Base-by-base conservation (phyloP, 768 basidiomycete species). In the Phlebiopsis gigantea region DNA sequence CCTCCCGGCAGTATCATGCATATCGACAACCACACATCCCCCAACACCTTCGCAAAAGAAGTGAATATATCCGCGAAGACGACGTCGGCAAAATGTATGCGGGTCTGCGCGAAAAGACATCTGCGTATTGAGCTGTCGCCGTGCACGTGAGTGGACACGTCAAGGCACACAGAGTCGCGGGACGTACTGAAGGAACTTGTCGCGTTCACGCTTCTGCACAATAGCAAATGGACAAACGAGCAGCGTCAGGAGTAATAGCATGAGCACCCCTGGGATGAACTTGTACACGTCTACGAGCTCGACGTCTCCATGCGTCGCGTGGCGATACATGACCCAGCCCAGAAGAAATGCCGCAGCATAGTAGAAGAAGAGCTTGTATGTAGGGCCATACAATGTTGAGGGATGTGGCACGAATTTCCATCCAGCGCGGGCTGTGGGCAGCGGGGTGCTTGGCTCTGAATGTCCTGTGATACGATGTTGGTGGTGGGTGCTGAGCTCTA, bases 31-130 rank as follows among this genome's bases (percentile, higher is more conserved):
- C 92, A 98, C 42, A 94, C 73, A 66, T 98, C 97, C 12, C 96
- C 96, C 19, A 98, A 75, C 41, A 99, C 93, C 74, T 97, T 98
- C 31, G 97, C 95, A 66, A 91, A 96, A 1, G 95, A 98, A 1
- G 97, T 99, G 65, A 95, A 81, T 59, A 98, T 83, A 77, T 98
- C 97, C 57, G 96, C 95, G 57, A 96, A 84, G 44, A 98, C 82
- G 22, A 99, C 84, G 68, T 99, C 97, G 26, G 85, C 84, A 72
- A 99, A 99, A 68, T 86, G 84, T 41, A 93, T 77, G 4, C 87
- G 81, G 42, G 77, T 75, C 75, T 65, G 0, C 82, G 73, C n/a
- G 50, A 85, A 79, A 22, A 93, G 63, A 66, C 93, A 97, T 60
- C 96, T 79, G 45, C 79, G 75, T 44, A 93, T 66, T 12, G 88